phyloP scores from a whole-genome alignment of 2,329 filamentous ascomycete genomes.

The Berkeleyomyces basicola region DNA sequence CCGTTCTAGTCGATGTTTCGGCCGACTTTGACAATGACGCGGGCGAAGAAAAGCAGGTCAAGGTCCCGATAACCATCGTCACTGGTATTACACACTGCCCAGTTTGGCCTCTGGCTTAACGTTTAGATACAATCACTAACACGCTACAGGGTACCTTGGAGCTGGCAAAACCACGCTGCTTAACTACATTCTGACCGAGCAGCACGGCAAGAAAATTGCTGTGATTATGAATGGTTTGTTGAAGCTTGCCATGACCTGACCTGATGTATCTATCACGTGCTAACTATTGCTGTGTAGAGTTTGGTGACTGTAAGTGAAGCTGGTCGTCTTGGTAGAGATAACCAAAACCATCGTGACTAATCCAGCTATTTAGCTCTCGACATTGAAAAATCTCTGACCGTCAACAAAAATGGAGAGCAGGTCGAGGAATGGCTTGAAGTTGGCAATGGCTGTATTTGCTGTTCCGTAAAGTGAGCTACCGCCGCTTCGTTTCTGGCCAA shows the following conservation, averaged over 20 bases:
- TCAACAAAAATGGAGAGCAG: slow-evolving; percentile 67
- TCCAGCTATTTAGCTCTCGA: slow-evolving; percentile 49
- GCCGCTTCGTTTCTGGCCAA: background rate
- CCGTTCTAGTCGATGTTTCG: slow-evolving; percentile 39
- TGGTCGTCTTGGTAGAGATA: background rate
- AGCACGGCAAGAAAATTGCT: slow-evolving; percentile 94
- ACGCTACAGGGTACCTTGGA: slow-evolving; percentile 62
- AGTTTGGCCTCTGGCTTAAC: background rate
- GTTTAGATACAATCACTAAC: background rate
- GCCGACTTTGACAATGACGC: slow-evolving; percentile 21
- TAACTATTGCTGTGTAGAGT: slow-evolving; percentile 38
- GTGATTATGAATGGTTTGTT: slow-evolving; percentile 75
- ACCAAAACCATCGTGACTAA: slow-evolving; percentile 14
- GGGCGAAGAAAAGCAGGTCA: slow-evolving; percentile 36
- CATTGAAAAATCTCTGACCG: slow-evolving; percentile 88
- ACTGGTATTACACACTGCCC: slow-evolving; percentile 36
- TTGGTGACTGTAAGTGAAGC: slow-evolving; percentile 52
- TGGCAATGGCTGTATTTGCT: slow-evolving; percentile 94
- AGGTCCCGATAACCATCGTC: slow-evolving; percentile 73
- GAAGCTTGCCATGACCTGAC: background rate
- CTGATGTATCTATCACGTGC: background rate
- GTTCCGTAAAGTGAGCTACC: slow-evolving; percentile 64
- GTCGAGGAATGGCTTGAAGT: slow-evolving; percentile 93
- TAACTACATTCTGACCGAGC: slow-evolving; percentile 88
- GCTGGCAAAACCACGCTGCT: slow-evolving; percentile 90